These are phyloP conservation scores for Zasmidium angulare DNA, from an alignment of 2,329 filamentous ascomycete species.

Conservation along the genomic window DNA sequence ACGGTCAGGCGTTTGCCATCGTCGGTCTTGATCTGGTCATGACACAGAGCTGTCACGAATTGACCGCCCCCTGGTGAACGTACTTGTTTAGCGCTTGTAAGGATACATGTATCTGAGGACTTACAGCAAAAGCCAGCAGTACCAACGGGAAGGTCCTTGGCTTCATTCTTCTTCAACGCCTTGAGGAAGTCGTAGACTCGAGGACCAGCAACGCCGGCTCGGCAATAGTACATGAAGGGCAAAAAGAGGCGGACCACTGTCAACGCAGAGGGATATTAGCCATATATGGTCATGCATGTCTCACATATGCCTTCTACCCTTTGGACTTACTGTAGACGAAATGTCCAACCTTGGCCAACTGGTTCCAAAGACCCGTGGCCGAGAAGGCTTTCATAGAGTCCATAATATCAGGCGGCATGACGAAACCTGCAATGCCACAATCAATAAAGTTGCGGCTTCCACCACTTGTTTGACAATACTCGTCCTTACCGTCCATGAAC, in stretches of 20 bases:
- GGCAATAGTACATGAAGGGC: constrained; percentile 28
- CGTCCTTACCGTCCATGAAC: constrained; percentile 35
- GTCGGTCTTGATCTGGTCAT: constrained; percentile 30
- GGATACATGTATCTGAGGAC: too few species aligned
- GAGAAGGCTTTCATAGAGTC: constrained; percentile 32
- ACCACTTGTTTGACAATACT: not conserved
- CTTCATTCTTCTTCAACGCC: constrained; percentile 30
- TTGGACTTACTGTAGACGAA: constrained; percentile 20
- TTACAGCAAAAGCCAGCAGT: constrained; percentile 34
- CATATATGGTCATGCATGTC: too few species aligned
- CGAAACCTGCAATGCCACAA: constrained; percentile 21
- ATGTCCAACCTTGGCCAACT: constrained; percentile 34
- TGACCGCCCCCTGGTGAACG: constrained; percentile 33
- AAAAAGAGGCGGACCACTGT: constrained; percentile 25
- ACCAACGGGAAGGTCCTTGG: constrained; percentile 32
- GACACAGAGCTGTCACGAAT: constrained; percentile 36
- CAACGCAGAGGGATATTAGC: too few species aligned
- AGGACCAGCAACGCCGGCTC: constrained; percentile 28
- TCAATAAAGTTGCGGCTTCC: not conserved
- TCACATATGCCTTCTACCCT: too few species aligned
- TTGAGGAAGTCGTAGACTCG: constrained; percentile 30
- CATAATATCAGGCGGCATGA: constrained; percentile 29
- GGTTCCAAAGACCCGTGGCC: constrained; percentile 32
- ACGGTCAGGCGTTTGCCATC: constrained; percentile 34
- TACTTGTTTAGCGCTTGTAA: too few species aligned